Base-by-base conservation (phyloP, 176 grass and related monocot genomes). In the Avena insularis region DNA sequence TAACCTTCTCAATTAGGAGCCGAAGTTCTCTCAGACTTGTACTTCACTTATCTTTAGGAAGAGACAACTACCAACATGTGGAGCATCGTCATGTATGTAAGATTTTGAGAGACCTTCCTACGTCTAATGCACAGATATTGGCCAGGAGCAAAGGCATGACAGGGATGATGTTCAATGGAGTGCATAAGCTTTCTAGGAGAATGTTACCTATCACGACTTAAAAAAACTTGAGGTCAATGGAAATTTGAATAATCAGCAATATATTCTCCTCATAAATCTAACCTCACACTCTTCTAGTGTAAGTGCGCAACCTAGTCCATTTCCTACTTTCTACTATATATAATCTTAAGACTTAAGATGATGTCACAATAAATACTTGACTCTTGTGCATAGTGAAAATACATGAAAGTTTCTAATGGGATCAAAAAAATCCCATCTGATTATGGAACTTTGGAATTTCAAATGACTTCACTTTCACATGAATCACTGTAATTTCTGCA, bases 91-190 rank as follows among this genome's bases (percentile, higher is more conserved):
- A 25, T 81, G 19, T 63, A 74, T n/a, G 38, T 36, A 11, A 29
- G 93, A 98, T 82, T 82, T 85, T 4, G 48, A 90, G 13, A 91
- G 76, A 60, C 90, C 96, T 90, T 92, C 93, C 57, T 96, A 40
- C 38, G 4, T 40, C 38, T 40, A 40, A 5, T 40, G 4, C 0
- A 6, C 38, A 5, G 38, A 40, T 40, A 40, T 40, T 40, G 38
- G 38, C 38, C 38, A 40, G 38, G 5, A 40, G 38, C 5, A 40
- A 6, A 6, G 38, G 38, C 38, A 40, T 40, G 38, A 40, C 38
- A 40, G 38, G 38, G 38, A 40, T 40, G 38, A 40, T 40, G 38
- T 40, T 40, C 38, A 40, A 40, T 0, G 38, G 38, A 40, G 38
- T n/a, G n/a, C 5, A 40, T 40, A 40, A 40, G 38, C 38, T 40